phyloP scores from a whole-genome alignment of 2,329 filamentous ascomycete species.

The Amylocarpus encephaloides region DNA sequence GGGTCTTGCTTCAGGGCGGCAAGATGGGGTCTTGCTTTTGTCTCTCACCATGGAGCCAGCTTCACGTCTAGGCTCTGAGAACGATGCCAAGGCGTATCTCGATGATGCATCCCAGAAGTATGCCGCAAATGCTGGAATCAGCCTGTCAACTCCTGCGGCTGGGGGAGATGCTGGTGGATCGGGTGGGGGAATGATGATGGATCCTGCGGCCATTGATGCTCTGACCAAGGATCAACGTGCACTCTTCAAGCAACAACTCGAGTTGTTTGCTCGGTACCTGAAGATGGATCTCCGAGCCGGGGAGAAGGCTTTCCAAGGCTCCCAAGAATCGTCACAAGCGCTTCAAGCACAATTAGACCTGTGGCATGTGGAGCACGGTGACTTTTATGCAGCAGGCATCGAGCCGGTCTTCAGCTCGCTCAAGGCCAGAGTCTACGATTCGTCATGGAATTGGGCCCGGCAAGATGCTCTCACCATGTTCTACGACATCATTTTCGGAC shows the following conservation, averaged over 20 bases:
- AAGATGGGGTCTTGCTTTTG: conserved; percentile 83
- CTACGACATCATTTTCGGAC: conserved; percentile 97
- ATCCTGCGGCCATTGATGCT: conserved; percentile 92
- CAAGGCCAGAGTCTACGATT: conserved; percentile 95
- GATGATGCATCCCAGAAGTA: conserved; percentile 89
- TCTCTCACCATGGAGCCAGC: conserved; percentile 90
- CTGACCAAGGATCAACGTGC: conserved; percentile 94
- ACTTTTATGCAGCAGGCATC: conserved; percentile 92
- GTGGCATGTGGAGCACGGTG: conserved; percentile 92
- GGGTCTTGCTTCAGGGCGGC: conserved; percentile 79
- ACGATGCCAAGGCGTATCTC: conserved; percentile 86
- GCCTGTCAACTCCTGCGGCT: conserved; percentile 67
- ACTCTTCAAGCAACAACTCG: conserved; percentile 96
- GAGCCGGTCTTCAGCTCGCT: conserved; percentile 88
- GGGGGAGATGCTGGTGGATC: conserved; percentile 65
- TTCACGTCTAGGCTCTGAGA: conserved; percentile 79
- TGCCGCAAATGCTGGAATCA: conserved; percentile 75
- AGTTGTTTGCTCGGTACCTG: conserved; percentile 88
- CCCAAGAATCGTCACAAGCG: conserved; percentile 77
- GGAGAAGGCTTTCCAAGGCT: conserved; percentile 83
- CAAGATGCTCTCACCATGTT: conserved; percentile 98
- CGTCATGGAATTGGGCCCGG: conserved; percentile 98
- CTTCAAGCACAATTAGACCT: conserved; percentile 91
- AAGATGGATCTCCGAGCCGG: conserved; percentile 97
- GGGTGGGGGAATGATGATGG: conserved; percentile 96